A percentile compares a stretch with the other conserved stretches of the same genome.
These are phyloP conservation scores for Trypanosoma lewisi DNA, from an alignment of 208 protist genomes.

Conservation along the genomic window DNA sequence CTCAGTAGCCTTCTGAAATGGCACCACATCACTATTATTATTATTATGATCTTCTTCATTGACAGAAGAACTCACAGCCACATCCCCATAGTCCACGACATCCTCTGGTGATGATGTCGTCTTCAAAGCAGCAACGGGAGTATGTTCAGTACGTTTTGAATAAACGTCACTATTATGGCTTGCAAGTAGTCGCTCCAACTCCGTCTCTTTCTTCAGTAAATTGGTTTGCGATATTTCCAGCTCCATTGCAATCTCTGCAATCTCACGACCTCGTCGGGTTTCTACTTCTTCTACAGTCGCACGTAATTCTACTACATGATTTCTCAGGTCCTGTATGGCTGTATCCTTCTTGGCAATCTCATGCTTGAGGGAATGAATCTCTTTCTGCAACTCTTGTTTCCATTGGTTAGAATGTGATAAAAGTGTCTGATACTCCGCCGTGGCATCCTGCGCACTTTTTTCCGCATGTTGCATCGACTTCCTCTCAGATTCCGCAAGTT, in stretches of 20 bases:
- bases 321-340: background rate
- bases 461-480: background rate
- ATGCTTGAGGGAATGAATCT: slow-evolving; percentile 1
- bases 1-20: background rate
- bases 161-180: background rate
- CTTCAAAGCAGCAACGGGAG: background rate
- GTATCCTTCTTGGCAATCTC: background rate
- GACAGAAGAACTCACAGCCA: background rate
- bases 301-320: slow-evolving; percentile 1
- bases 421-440: slow-evolving; percentile 7
- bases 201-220: slow-evolving; percentile 5
- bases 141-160: background rate
- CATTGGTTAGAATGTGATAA: slow-evolving; percentile 6
- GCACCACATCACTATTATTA: background rate
- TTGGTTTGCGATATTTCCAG: slow-evolving; percentile 9
- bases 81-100: background rate
- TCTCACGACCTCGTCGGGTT: slow-evolving; percentile 2
- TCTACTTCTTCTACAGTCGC: slow-evolving; percentile 6
- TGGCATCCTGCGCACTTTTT: slow-evolving; percentile 1
- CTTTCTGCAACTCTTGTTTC: slow-evolving; percentile 10
- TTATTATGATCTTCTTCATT: background rate
- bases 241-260: slow-evolving; percentile 7
- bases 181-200: slow-evolving; percentile 5
- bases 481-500: slow-evolving; percentile 11
- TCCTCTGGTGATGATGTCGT: background rate